Evolutionary conservation across 2,329 filamentous ascomycete species (phyloP).

Genomic region (Aspergillus brunneoviolaceus): DNA sequence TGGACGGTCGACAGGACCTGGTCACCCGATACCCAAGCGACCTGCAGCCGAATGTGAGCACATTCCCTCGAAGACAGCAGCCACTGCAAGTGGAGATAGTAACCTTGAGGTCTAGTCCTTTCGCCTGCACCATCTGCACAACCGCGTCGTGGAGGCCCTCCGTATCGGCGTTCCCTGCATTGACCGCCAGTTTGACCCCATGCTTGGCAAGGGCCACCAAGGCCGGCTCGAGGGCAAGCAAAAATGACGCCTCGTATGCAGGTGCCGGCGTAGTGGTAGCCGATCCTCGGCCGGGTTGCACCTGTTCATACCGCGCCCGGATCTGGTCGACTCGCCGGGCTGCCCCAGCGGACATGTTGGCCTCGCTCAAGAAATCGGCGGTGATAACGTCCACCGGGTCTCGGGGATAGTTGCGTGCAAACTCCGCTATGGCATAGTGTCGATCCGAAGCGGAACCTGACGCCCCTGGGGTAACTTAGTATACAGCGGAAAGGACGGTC

Average conservation of each 20-base stretch:
- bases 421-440: constrained; percentile 46
- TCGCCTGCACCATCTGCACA: constrained; percentile 36
- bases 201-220: constrained; percentile 41
- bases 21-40: constrained; percentile 52
- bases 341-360: constrained; percentile 51
- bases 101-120: constrained; percentile 43
- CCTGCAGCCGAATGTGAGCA: constrained; percentile 22
- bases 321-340: constrained; percentile 38
- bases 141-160: constrained; percentile 43
- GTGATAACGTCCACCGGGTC: constrained; percentile 51
- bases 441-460: constrained; percentile 49
- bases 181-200: constrained; percentile 46
- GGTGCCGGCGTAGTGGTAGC: constrained; percentile 26
- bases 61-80: neutral
- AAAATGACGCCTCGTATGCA: constrained; percentile 54
- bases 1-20: constrained; percentile 41
- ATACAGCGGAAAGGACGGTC: neutral
- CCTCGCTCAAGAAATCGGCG: constrained; percentile 50
- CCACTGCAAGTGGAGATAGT: neutral
- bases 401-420: constrained; percentile 41
- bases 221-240: constrained; percentile 48
- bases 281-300: constrained; percentile 7
- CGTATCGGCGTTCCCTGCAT: constrained; percentile 47
- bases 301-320: constrained; percentile 14
- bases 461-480: constrained; percentile 31